Evolutionary conservation across 495 filamentous ascomycete species (phyloP).

Genomic region (Xylaria telfairii): DNA sequence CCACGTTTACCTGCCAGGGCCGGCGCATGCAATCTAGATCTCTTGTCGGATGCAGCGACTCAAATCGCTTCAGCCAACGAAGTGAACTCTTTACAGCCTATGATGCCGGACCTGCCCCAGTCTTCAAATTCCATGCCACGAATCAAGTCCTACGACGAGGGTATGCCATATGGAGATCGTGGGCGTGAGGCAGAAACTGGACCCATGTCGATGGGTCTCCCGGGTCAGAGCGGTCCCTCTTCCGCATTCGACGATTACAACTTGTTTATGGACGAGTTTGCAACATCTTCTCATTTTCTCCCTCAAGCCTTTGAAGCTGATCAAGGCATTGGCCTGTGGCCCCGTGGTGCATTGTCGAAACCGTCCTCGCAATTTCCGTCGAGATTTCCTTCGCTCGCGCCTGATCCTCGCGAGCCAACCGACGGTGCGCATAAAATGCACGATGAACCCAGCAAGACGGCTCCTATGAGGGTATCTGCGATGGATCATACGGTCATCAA

Average conservation of each 20-base stretch:
- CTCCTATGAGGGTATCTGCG: conserved; percentile 70
- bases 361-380: conserved; percentile 72
- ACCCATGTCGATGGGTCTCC: conserved; percentile 46
- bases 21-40: conserved; percentile 58
- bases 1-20: conserved; percentile 49
- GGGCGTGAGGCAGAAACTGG: conserved; percentile 49
- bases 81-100: conserved; percentile 54
- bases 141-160: conserved; percentile 54
- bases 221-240: conserved; percentile 45
- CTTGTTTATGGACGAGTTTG: conserved; percentile 59
- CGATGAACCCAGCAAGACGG: conserved; percentile 47
- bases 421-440: conserved; percentile 51
- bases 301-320: conserved; percentile 56
- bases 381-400: conserved; percentile 69
- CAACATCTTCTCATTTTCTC: conserved; percentile 53
- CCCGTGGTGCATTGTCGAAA: conserved; percentile 50
- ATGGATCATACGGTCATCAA: conserved; percentile 67
- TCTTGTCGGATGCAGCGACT: conserved; percentile 58
- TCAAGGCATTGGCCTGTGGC: conserved; percentile 52
- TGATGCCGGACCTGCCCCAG: conserved; percentile 51
- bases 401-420: conserved; percentile 65
- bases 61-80: conserved; percentile 57
- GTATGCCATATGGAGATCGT: conserved; percentile 50
- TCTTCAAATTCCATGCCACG: conserved; percentile 45
- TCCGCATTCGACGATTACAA: conserved; percentile 55